Percentiles rank a stretch among this genome's conserved stretches.
Evolutionary conservation across 345 rosid genomes (phyloP).

Genomic region (Salix udensis): DNA sequence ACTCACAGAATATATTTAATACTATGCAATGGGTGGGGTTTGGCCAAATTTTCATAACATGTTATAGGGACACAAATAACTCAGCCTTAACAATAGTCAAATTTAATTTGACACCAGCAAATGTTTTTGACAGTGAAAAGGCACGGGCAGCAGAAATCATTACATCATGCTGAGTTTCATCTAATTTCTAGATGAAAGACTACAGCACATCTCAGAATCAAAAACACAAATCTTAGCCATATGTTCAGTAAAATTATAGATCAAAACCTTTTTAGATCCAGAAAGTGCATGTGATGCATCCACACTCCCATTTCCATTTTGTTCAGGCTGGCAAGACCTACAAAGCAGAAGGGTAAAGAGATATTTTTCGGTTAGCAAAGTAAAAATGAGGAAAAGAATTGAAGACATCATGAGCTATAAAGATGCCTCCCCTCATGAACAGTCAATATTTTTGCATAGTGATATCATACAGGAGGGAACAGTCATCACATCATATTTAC

Average conservation of each 20-base stretch:
- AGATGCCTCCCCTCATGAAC: not conserved
- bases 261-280: slow-evolving; percentile 60
- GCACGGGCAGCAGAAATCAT: not conserved
- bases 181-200: not conserved
- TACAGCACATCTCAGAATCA: not conserved
- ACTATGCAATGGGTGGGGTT: not conserved
- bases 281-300: slow-evolving; percentile 36
- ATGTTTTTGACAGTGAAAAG: not conserved
- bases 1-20: not conserved
- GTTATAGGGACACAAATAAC: not conserved
- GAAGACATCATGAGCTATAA: not conserved
- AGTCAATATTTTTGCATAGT: not conserved
- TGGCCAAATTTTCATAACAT: not conserved
- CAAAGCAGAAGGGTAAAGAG: slow-evolving; percentile 17
- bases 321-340: slow-evolving; percentile 44
- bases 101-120: not conserved
- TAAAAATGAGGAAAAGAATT: not conserved
- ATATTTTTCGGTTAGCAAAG: slow-evolving; percentile 6
- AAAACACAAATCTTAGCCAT: not conserved
- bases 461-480: not conserved
- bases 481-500: not conserved
- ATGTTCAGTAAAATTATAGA: not conserved
- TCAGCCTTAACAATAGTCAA: not conserved
- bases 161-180: not conserved
- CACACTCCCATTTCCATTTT: slow-evolving; percentile 31